Conservation (phyloP, 2,329 filamentous ascomycete species). For the Cladophialophora immunda region DNA sequence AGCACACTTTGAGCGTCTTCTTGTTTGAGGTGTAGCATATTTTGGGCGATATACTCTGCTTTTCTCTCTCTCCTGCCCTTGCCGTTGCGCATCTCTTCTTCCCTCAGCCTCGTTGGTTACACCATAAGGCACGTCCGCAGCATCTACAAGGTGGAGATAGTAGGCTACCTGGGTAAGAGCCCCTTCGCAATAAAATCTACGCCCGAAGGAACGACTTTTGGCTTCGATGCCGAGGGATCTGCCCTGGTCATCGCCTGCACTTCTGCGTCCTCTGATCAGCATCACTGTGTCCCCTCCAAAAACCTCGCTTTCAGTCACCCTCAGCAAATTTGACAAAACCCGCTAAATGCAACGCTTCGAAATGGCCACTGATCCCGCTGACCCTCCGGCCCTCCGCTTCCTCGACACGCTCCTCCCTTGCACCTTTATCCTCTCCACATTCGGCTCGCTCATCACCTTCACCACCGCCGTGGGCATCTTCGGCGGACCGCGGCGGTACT, state of each 20-base stretch:
- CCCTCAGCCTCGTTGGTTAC: background rate
- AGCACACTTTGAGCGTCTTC: too few species aligned
- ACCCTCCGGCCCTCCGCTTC: conserved; percentile 32
- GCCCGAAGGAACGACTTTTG: background rate
- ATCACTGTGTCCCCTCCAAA: background rate
- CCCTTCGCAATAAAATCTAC: too few species aligned
- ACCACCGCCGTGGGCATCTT: conserved; percentile 32
- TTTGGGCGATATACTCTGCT: too few species aligned
- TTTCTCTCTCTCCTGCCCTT: too few species aligned
- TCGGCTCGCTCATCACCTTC: conserved; percentile 37
- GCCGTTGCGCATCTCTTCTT: too few species aligned
- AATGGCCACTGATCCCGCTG: conserved; percentile 28
- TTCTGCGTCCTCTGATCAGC: background rate
- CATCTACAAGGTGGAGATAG: background rate
- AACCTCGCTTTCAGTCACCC: background rate
- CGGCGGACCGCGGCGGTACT: conserved; percentile 31
- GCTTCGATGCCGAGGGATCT: background rate
- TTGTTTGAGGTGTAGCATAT: too few species aligned
- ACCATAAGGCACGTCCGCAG: background rate
- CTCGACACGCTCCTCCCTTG: conserved; percentile 33
- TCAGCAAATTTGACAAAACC: background rate
- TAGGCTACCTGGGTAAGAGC: background rate
- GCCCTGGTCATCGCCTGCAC: background rate
- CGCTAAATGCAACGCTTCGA: conserved; percentile 34
- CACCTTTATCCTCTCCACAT: conserved; percentile 30